Evolutionary conservation across 2,329 filamentous ascomycete species (phyloP).

Genomic region (Xylaria polymorpha): DNA sequence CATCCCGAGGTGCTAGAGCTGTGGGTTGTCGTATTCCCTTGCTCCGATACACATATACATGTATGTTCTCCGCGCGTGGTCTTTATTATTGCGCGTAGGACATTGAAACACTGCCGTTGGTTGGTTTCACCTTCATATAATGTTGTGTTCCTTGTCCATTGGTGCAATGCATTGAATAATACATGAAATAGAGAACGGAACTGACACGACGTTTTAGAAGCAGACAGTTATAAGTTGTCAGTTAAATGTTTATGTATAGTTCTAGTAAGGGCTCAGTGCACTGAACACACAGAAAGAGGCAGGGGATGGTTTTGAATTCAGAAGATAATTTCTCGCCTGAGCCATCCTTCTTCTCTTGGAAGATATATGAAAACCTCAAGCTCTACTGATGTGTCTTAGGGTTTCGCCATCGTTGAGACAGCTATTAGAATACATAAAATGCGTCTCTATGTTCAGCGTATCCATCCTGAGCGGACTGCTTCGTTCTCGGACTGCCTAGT

Average conservation of each 20-base stretch:
- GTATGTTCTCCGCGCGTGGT: too few relatives aligned
- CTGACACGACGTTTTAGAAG: neutral
- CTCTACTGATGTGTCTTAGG: slow-evolving; percentile 10
- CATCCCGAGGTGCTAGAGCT: too few relatives aligned
- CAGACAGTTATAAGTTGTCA: neutral
- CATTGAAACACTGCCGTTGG: neutral
- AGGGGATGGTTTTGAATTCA: slow-evolving; percentile 16
- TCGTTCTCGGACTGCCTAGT: slow-evolving; percentile 16
- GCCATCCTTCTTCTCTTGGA: slow-evolving; percentile 19
- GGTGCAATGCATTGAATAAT: neutral
- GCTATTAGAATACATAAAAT: slow-evolving; percentile 36
- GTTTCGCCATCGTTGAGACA: slow-evolving; percentile 14
- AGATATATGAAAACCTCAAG: slow-evolving; percentile 19
- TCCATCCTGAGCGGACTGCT: slow-evolving; percentile 22
- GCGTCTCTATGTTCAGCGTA: slow-evolving; percentile 28
- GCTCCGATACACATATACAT: too few relatives aligned
- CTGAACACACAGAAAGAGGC: neutral
- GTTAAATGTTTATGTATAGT: neutral
- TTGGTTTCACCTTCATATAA: neutral
- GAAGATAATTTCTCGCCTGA: slow-evolving; percentile 16
- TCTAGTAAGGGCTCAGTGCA: neutral
- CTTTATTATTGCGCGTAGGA: neutral
- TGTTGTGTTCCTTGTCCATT: neutral
- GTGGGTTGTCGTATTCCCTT: too few relatives aligned
- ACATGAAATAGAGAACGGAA: neutral